Conservation (phyloP, 805 yeast genomes). For the Suhomyces sp. region DNA sequence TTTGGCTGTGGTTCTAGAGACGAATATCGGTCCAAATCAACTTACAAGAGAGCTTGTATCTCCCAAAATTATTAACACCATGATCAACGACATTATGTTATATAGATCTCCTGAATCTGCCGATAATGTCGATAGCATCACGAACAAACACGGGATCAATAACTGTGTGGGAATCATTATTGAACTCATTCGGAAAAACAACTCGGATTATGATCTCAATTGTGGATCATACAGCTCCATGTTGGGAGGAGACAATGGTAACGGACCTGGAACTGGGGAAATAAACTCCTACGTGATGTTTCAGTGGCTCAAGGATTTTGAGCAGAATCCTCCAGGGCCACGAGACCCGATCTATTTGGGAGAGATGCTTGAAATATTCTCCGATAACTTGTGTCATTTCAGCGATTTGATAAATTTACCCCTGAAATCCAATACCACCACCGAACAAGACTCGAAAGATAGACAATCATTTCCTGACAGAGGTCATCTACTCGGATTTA, state of each 20-base stretch:
- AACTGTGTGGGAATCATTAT: constrained; percentile 94
- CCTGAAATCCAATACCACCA: not conserved
- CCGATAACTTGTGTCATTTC: constrained; percentile 70
- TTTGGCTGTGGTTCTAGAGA: constrained; percentile 74
- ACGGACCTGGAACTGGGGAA: constrained; percentile 26
- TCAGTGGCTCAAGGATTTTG: constrained; percentile 48
- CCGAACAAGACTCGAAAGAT: not conserved
- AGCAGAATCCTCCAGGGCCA: constrained; percentile 87
- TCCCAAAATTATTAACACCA: constrained; percentile 57
- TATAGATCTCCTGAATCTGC: constrained; percentile 15
- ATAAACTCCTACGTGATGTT: constrained; percentile 41
- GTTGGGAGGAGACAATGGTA: constrained; percentile 19
- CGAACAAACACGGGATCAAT: constrained; percentile 82
- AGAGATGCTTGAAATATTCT: constrained; percentile 71
- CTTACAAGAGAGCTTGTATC: constrained; percentile 88
- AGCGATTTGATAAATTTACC: constrained; percentile 51
- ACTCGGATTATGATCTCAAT: constrained; percentile 89
- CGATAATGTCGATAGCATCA: constrained; percentile 3
- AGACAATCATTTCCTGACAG: constrained; percentile 1
- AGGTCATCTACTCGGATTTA: constrained; percentile 72
- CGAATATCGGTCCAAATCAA: constrained; percentile 95
- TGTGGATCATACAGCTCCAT: constrained; percentile 80
- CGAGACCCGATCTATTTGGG: constrained; percentile 94
- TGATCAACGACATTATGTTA: constrained; percentile 72
- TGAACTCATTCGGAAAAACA: constrained; percentile 91